phyloP scores from a whole-genome alignment of 2,329 filamentous ascomycete genomes.

The Septoria petroselini region DNA sequence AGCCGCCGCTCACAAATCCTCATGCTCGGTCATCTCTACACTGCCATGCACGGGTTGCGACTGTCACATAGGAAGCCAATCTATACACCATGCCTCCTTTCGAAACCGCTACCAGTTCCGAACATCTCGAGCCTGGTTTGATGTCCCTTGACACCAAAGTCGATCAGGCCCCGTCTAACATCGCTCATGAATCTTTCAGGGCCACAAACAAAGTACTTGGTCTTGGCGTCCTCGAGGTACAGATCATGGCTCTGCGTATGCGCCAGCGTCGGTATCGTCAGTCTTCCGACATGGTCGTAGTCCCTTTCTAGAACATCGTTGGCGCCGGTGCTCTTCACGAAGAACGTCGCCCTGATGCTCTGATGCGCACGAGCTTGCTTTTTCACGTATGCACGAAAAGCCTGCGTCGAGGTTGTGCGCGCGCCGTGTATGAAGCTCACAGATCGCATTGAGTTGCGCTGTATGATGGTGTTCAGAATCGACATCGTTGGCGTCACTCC shows the following conservation, averaged over 20 bases:
- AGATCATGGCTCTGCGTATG: constrained; percentile 50
- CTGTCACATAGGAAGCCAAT: too few species aligned
- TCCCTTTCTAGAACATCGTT: constrained; percentile 53
- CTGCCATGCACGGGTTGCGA: too few species aligned
- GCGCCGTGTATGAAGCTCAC: constrained; percentile 65
- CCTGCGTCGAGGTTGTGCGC: constrained; percentile 50
- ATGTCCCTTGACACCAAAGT: constrained; percentile 51
- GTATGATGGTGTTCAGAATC: constrained; percentile 59
- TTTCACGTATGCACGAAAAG: constrained; percentile 55
- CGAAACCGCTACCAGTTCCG: constrained; percentile 20
- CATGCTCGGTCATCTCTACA: too few species aligned
- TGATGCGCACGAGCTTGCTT: constrained; percentile 44
- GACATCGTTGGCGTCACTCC: constrained; percentile 65
- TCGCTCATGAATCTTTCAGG: constrained; percentile 68
- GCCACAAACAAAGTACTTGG: constrained; percentile 71
- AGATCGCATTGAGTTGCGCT: constrained; percentile 42
- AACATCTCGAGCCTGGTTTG: constrained; percentile 29
- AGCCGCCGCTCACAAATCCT: too few species aligned
- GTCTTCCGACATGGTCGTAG: constrained; percentile 58
- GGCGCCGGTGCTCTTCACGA: constrained; percentile 53
- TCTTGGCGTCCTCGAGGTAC: constrained; percentile 52
- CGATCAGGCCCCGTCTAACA: constrained; percentile 52
- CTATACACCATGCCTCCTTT: too few species aligned
- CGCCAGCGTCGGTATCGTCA: constrained; percentile 52
- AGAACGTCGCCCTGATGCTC: constrained; percentile 56